These are phyloP conservation scores for Pythium pyrilobum DNA, from an alignment of 352 stramenopile genomes.

Conservation along the genomic window DNA sequence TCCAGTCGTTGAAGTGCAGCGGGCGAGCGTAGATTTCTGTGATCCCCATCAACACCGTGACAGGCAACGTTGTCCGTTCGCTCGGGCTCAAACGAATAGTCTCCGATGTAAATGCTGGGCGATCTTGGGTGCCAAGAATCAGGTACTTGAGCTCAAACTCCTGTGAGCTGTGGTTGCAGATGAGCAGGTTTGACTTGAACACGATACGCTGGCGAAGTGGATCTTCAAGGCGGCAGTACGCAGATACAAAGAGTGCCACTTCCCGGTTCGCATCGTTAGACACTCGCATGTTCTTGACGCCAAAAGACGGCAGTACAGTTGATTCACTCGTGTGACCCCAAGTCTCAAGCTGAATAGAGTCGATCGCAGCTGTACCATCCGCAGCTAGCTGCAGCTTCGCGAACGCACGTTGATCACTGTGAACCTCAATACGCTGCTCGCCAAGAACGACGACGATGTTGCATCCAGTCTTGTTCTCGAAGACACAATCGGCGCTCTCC, in stretches of 20 bases:
- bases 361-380: slow-evolving; percentile 34
- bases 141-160: slow-evolving; percentile 76
- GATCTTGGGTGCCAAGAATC: slow-evolving; percentile 39
- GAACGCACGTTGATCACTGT: slow-evolving; percentile 32
- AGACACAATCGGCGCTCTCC: slow-evolving; percentile 39
- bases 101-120: slow-evolving; percentile 45
- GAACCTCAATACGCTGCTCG: slow-evolving; percentile 33
- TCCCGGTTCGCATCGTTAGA: slow-evolving; percentile 15
- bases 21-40: slow-evolving; percentile 78
- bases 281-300: slow-evolving; percentile 53
- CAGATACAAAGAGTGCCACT: slow-evolving; percentile 58
- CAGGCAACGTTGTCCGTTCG: slow-evolving; percentile 44
- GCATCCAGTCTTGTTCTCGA: slow-evolving; percentile 71
- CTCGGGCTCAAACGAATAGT: slow-evolving; percentile 54
- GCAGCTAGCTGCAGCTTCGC: slow-evolving; percentile 27
- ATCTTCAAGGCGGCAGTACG: slow-evolving; percentile 69
- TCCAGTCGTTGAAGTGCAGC: slow-evolving; percentile 62
- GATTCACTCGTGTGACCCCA: slow-evolving; percentile 40
- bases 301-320: slow-evolving; percentile 49
- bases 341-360: slow-evolving; percentile 50
- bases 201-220: slow-evolving; percentile 52
- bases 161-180: slow-evolving; percentile 76
- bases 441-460: slow-evolving; percentile 41
- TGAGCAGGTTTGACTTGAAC: slow-evolving; percentile 76
- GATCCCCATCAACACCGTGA: slow-evolving; percentile 79